phyloP scores from a whole-genome alignment of 768 basidiomycete genomes.

The Pleurotus tuoliensis region DNA sequence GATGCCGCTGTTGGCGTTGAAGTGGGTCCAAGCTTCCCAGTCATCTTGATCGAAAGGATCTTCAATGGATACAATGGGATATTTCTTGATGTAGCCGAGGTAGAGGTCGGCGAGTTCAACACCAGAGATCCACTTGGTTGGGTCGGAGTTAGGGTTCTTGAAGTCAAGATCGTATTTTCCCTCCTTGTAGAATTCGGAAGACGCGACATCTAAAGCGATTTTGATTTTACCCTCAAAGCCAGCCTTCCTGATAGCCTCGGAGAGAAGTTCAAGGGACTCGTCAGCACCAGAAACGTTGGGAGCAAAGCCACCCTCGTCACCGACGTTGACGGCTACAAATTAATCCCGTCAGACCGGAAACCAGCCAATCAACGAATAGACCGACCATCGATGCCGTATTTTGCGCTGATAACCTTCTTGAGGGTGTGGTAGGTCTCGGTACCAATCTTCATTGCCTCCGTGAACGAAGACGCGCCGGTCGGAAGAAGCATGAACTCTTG shows the following conservation, averaged over 20 bases:
- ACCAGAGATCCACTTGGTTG: conserved; percentile 93
- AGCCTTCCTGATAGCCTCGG: conserved; percentile 95
- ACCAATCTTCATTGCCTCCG: conserved; percentile 98
- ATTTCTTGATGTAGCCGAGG: conserved; percentile 80
- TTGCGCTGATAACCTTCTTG: conserved; percentile 98
- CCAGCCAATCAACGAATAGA: conserved; percentile 11
- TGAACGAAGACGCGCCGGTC: conserved; percentile 86
- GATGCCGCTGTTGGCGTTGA: conserved; percentile 74
- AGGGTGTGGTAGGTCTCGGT: conserved; percentile 97
- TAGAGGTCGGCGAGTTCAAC: conserved; percentile 91
- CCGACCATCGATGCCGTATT: conserved; percentile 97
- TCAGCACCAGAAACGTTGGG: conserved; percentile 97
- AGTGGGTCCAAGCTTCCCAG: conserved; percentile 96
- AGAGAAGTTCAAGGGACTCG: conserved; percentile 93
- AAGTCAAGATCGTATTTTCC: conserved; percentile 99
- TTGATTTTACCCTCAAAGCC: conserved; percentile 99
- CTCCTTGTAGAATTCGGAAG: conserved; percentile 99
- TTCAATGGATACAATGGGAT: conserved; percentile 94
- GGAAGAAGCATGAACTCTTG: conserved; percentile 99
- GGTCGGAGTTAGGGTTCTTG: conserved; percentile 99
- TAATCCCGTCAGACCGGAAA: conserved; percentile 12
- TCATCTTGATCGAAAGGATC: conserved; percentile 99
- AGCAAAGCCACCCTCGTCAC: conserved; percentile 99
- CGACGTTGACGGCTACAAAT: conserved; percentile 88
- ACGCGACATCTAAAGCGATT: conserved; percentile 97